A percentile compares a stretch with the other conserved stretches of the same genome.
These are phyloP conservation scores for Mycena belliarum DNA, from an alignment of 768 basidiomycete genomes.

Conservation along the genomic window DNA sequence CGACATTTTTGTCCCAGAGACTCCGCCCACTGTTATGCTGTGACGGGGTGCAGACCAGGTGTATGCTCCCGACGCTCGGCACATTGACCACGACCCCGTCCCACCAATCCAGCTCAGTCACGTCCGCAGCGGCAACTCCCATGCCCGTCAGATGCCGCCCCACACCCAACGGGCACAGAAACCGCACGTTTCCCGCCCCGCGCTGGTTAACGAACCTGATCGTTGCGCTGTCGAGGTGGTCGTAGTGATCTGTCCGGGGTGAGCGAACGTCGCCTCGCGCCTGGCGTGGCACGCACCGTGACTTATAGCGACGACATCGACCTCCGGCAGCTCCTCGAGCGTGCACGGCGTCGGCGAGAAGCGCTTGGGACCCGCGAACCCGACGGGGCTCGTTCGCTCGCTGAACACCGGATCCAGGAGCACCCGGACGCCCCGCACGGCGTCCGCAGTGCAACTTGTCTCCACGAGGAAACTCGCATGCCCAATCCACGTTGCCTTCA, in stretches of 20 bases:
- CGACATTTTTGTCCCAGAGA: background rate
- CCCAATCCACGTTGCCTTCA: constrained; percentile 55
- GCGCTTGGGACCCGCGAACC: constrained; percentile 46
- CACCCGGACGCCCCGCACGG: constrained; percentile 41
- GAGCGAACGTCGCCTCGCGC: too few relatives aligned
- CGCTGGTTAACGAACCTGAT: background rate
- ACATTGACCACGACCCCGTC: background rate
- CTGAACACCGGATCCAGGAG: constrained; percentile 56
- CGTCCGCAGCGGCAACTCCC: background rate
- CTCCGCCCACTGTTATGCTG: background rate
- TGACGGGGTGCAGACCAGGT: background rate
- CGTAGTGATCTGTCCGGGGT: constrained; percentile 48
- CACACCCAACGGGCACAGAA: background rate
- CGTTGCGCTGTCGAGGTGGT: constrained; percentile 29
- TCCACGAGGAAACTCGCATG: constrained; percentile 56
- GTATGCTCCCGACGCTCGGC: background rate
- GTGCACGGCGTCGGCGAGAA: constrained; percentile 46
- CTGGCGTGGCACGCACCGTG: constrained; percentile 33
- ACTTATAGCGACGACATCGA: constrained; percentile 64
- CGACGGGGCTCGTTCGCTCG: constrained; percentile 47
- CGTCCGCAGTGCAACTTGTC: constrained; percentile 34
- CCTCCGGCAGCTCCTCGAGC: constrained; percentile 55
- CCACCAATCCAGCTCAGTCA: background rate
- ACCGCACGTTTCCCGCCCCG: background rate
- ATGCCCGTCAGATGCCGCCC: background rate